phyloP scores from a whole-genome alignment of 495 filamentous ascomycete species.

The Trichocladium uniseriatum region DNA sequence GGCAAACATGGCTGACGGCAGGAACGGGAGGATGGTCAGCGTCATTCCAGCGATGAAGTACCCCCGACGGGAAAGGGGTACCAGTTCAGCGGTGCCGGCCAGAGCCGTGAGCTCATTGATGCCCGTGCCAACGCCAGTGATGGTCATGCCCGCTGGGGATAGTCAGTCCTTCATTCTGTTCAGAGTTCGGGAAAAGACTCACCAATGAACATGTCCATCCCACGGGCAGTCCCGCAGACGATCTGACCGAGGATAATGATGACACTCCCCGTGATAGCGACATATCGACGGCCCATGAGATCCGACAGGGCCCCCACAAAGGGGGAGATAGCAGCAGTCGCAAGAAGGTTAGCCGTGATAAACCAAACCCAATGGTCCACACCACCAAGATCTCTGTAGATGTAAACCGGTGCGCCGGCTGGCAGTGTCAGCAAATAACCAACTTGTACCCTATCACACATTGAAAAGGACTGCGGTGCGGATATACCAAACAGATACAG shows the following conservation, averaged over 20 bases:
- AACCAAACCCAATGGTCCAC: slow-evolving; percentile 65
- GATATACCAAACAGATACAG: slow-evolving; percentile 22
- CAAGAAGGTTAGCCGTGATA: slow-evolving; percentile 57
- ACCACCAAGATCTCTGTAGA: slow-evolving; percentile 58
- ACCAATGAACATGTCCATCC: slow-evolving; percentile 65
- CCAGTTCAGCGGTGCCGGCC: slow-evolving; percentile 55
- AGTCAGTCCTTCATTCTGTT: no score
- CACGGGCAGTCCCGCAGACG: slow-evolving; percentile 51
- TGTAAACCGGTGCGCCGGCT: slow-evolving; percentile 28
- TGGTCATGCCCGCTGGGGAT: slow-evolving; percentile 20
- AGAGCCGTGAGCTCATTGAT: slow-evolving; percentile 26
- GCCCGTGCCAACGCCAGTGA: slow-evolving; percentile 3
- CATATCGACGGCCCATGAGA: slow-evolving; percentile 56
- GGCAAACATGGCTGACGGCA: slow-evolving; percentile 58
- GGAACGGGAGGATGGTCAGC: slow-evolving; percentile 60
- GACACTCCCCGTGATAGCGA: slow-evolving; percentile 50
- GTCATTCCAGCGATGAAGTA: slow-evolving; percentile 58
- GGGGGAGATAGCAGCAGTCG: slow-evolving; percentile 58
- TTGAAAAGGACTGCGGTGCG: neutral
- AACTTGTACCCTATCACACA: no score
- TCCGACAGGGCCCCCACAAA: slow-evolving; percentile 67
- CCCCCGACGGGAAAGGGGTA: slow-evolving; percentile 56
- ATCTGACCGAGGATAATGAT: slow-evolving; percentile 60
- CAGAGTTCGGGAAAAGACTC: no score
- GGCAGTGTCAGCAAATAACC: neutral